A percentile compares a stretch with the other conserved stretches of the same genome.
phyloP scores from a whole-genome alignment of 1,284 basidiomycete genomes.

The Ceratobasidium sp. region DNA sequence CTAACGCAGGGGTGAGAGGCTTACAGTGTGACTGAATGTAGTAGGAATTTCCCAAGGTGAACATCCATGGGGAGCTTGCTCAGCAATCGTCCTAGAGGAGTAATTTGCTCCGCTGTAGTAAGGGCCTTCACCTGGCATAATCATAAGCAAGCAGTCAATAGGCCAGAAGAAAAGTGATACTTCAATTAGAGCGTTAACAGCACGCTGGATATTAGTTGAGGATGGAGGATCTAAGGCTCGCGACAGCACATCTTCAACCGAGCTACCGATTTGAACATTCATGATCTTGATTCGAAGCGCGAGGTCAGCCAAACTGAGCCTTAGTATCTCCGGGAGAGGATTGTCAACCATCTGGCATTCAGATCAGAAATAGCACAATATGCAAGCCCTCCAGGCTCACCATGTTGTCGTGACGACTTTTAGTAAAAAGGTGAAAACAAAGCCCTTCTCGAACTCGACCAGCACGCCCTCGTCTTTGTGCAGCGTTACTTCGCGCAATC shows the following conservation, averaged over 20 bases:
- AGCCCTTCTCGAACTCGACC: slow-evolving; percentile 82
- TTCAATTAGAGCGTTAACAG: slow-evolving; percentile 90
- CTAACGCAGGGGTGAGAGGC: neutral
- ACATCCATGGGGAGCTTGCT: slow-evolving; percentile 96
- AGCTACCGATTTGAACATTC: slow-evolving; percentile 84
- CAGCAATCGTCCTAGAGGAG: slow-evolving; percentile 89
- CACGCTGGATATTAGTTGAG: slow-evolving; percentile 87
- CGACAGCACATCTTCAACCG: slow-evolving; percentile 90
- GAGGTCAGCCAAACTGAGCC: slow-evolving; percentile 92
- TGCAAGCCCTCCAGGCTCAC: slow-evolving; percentile 48
- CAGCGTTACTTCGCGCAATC: slow-evolving; percentile 91
- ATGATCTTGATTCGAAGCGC: slow-evolving; percentile 97
- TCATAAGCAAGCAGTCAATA: neutral
- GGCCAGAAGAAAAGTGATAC: slow-evolving; percentile 53
- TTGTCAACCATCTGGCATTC: slow-evolving; percentile 79
- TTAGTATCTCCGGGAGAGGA: slow-evolving; percentile 94
- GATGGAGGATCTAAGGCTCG: slow-evolving; percentile 91
- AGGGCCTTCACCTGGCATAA: slow-evolving; percentile 75
- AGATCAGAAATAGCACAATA: slow-evolving; percentile 44
- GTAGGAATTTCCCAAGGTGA: slow-evolving; percentile 92
- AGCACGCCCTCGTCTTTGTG: slow-evolving; percentile 58
- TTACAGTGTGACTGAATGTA: slow-evolving; percentile 80
- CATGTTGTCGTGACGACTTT: slow-evolving; percentile 78
- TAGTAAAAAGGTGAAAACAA: slow-evolving; percentile 97
- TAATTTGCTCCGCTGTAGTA: slow-evolving; percentile 88